Base-by-base conservation (phyloP, 768 basidiomycete species). In the Lactarius pseudohatsudake region DNA sequence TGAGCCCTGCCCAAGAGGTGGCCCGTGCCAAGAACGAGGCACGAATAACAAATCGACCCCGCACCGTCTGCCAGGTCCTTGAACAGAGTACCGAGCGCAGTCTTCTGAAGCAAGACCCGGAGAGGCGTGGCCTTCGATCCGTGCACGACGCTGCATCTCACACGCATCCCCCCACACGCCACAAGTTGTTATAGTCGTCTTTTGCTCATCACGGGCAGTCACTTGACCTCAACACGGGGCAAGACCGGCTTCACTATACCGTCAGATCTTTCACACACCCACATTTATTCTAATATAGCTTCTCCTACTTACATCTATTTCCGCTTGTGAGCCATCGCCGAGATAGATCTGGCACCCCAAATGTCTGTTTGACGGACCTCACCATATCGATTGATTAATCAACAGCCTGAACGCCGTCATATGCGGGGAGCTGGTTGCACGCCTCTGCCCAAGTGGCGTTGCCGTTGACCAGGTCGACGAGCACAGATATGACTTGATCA, bases 381-480 rank as follows among this genome's bases (percentile, higher is more conserved):
- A 22, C 28, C 41, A 38, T 16, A 41, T 41, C 57, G 38, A 54
- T 64, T 67, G 38, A 54, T 64, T 67, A 78, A 53, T 89, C 88
- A 53, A 94, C 79, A 20, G 90, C 96, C 78, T 98, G 96, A 57
- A 91, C 88, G 61, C 95, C 96, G 72, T 91, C 90, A 77, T 98
- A 98, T 34, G 81, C 83, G 13, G 89, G 86, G 72, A 98, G 78
- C 61, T 84, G 80, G 69, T 77, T 73, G 74, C 86, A 88, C 4
- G 94, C 95, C 68, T 84, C 86, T 20, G 80, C 75, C 97, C 96
- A 98, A 64, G 86, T 83, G 63, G 92, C 81, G 11, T 75, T 81
- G 22, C 92, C 94, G 68, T 87, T 78, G 30, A 92, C 89, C 57
- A 98, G 85, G 54, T 90, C 88, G 59, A 83, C 85, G 66, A 98